These are phyloP conservation scores for Dunaliella salina DNA, from an alignment of 163 green algal genomes.

Conservation along the genomic window DNA sequence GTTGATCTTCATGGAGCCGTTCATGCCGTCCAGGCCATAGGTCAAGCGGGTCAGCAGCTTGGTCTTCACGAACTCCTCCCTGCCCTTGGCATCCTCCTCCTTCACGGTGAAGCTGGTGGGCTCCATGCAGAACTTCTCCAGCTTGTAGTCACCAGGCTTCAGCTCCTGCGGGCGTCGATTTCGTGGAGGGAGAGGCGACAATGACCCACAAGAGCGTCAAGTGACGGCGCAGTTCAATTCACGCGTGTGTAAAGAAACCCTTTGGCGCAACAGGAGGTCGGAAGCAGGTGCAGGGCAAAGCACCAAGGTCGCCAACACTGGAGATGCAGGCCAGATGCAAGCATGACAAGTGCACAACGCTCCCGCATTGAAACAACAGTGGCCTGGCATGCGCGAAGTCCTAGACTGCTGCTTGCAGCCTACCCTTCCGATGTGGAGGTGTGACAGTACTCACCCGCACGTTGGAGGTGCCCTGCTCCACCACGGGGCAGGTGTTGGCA, in stretches of 20 bases:
- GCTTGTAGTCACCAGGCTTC: slow-evolving; percentile 86
- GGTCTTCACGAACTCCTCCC: slow-evolving; percentile 93
- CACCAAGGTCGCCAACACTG: too few species aligned
- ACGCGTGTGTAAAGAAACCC: too few species aligned
- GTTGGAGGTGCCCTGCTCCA: slow-evolving; percentile 54
- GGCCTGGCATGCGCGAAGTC: too few species aligned
- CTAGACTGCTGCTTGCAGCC: too few species aligned
- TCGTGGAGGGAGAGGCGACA: slow-evolving; percentile 39
- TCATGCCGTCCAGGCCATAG: slow-evolving; percentile 95
- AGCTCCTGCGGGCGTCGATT: slow-evolving; percentile 58
- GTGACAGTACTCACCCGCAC: background rate
- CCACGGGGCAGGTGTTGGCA: slow-evolving; percentile 95
- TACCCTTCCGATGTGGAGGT: too few species aligned
- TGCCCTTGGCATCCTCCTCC: slow-evolving; percentile 78
- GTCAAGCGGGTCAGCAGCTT: slow-evolving; percentile 99
- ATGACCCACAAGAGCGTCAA: background rate
- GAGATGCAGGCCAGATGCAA: too few species aligned
- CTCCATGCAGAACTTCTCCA: slow-evolving; percentile 98
- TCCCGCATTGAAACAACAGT: too few species aligned
- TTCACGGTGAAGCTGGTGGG: slow-evolving; percentile 94
- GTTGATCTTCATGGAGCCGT: slow-evolving; percentile 79
- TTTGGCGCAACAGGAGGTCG: too few species aligned
- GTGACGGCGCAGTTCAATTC: too few species aligned
- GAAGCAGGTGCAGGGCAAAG: too few species aligned
- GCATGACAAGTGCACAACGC: too few species aligned